Base-by-base conservation (phyloP, 495 filamentous ascomycete species). In the Trichoderma erinaceum region DNA sequence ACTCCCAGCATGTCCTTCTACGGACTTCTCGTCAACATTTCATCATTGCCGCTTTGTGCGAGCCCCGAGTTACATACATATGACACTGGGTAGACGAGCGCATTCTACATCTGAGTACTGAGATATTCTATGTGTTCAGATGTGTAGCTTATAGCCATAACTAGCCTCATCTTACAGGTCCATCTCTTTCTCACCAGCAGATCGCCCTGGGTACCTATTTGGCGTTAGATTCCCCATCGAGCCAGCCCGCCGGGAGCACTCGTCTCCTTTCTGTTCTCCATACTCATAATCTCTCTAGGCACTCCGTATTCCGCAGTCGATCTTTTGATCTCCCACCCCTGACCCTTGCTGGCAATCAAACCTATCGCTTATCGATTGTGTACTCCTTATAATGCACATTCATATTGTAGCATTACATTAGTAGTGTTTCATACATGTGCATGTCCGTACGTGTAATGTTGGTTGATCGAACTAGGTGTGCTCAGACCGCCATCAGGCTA, bases 331-430 rank as follows among this genome's bases (percentile, higher is more conserved):
- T 61, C 12, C 16, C 35, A 27, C 56, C 56, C 56, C 56, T 61
- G 56, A 61, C 56, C 56, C 56, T 21, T 61, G 56, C 25, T 61
- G 56, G 56, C 56, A 61, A 61, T 61, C 56, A 61, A 61, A 61
- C 56, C 25, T 16, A 23, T 61, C 56, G 56, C 56, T 61, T 61
- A 61, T 61, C 56, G 56, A 61, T 61, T 61, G 35, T 61, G 56
- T 61, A 61, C 48, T 38, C 35, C 4, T 6, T 48, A n/a, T 48
- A 52, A 52, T 52, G n/a, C 48, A 52, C 18, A 7, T 38, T 38
- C 5, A 38, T 5, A 52, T 52, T 52, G 21, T 21, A 21, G n/a
- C n/a, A 21, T 23, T 52, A 21, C 48, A 21, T 23, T 11, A n/a
- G n/a, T 21, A 23, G 48, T 52, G n/a, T 23, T 18, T 11, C n/a